These are phyloP conservation scores for Penicillium sp. DNA, from an alignment of 2,329 filamentous ascomycete species.

Conservation along the genomic window DNA sequence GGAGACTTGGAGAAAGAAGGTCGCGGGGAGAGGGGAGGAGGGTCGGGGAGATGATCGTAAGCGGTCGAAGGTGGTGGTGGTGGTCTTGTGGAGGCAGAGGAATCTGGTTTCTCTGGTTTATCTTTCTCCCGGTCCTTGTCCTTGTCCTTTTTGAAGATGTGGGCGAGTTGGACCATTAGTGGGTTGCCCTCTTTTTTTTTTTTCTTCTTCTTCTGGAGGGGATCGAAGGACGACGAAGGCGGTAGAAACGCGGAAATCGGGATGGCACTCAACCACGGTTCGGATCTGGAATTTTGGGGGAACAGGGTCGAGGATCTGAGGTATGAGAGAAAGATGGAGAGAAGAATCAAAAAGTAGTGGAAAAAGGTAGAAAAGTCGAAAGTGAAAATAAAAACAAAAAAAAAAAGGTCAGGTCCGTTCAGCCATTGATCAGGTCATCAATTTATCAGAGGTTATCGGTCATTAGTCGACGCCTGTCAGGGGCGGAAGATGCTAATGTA, in stretches of 20 bases:
- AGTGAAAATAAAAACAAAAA: background rate
- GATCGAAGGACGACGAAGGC: slow-evolving; percentile 50
- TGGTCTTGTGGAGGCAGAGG: slow-evolving; percentile 1
- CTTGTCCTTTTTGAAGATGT: slow-evolving; percentile 38
- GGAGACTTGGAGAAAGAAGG: slow-evolving; percentile 39
- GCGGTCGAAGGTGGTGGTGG: slow-evolving; percentile 4
- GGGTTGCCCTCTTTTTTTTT: slow-evolving; percentile 24
- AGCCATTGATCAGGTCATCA: slow-evolving; percentile 15
- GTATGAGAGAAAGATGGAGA: background rate
- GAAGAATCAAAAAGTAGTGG: background rate
- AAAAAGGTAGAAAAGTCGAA: background rate
- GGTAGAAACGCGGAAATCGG: slow-evolving; percentile 41
- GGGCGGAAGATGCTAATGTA: slow-evolving; percentile 17
- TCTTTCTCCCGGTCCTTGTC: slow-evolving; percentile 26
- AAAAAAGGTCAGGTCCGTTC: slow-evolving; percentile 11
- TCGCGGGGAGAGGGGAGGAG: slow-evolving; percentile 46
- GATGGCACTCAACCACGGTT: slow-evolving; percentile 29
- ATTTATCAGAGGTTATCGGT: slow-evolving; percentile 6
- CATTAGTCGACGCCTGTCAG: slow-evolving; percentile 1
- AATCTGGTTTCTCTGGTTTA: slow-evolving; percentile 16
- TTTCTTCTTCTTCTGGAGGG: slow-evolving; percentile 7
- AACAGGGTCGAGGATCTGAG: background rate
- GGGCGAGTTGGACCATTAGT: slow-evolving; percentile 39
- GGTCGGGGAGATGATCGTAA: slow-evolving; percentile 22
- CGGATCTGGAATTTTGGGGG: slow-evolving; percentile 1